Evolutionary conservation across 441 rosid genomes (phyloP), one percentile per base, ranked within the genome.

Genomic region (Pelargonium myrrhifolium): DNA sequence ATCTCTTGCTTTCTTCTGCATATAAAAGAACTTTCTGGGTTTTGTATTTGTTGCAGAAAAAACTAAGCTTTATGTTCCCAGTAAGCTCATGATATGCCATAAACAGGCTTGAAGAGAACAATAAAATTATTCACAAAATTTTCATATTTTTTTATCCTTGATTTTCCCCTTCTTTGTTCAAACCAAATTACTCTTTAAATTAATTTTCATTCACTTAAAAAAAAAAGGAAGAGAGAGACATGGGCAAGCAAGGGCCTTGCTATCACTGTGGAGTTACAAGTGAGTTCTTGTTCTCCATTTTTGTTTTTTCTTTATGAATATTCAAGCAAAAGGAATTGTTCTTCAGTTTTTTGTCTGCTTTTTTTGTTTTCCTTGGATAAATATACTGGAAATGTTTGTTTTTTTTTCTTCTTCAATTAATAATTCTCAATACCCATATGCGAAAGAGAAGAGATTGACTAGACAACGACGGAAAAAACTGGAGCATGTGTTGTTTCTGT

Each of bases 161-260:
- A 45, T 11, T 45, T 45, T 45, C 53, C 53, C 53, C 53, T 45
- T 45, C 53, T 11, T 45, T 45, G 53, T 45, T 45, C 53, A 45
- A 45, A 2, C 53, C 15, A 45, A 45, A 45, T 45, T 45, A 11
- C 53, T 45, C 53, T 45, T 45, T 45, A 45, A 6, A 0, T 45
- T 11, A 9, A 6, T 11, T 45, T 45, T 15, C 14, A 45, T 45
- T 45, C 14, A 45, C 53, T 45, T 45, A 45, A 45, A 45, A 45
- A 45, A 45, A 45, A 63, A 66, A 66, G 61, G 71, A 58, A 69
- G 75, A 76, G 78, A 72, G 67, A 81, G 78, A 76, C 15, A 95
- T 92, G 99, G 98, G 99, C 66, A 95, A 95, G 91, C 98, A 95
- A 83, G 97, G 98, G 22, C 99, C 99, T 85, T 95, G 99, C 93